Base-by-base conservation (phyloP, 2,329 filamentous ascomycete genomes). In the Magnaporthiopsis incrustans region DNA sequence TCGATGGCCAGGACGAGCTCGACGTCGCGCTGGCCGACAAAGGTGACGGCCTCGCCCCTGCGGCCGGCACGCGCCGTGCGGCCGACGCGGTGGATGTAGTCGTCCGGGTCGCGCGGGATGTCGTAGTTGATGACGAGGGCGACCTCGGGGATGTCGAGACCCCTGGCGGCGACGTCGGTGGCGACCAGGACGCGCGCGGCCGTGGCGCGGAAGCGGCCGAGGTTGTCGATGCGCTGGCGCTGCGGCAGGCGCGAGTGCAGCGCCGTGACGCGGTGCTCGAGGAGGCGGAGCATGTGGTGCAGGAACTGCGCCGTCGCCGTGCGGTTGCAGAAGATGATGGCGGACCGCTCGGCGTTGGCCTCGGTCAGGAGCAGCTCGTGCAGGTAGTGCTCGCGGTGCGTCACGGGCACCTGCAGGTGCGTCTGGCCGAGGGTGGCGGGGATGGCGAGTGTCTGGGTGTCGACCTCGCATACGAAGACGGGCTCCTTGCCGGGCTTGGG, bases 81-180 rank as follows among this genome's bases (percentile, higher is more conserved):
- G 74, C 95, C 95, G 62, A 97, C 94, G 15, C 95, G 87, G 78
- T 99, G 95, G 68, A 99, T 95, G 75, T 99, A 99, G 76, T 97
- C 94, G 74, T 97, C 93, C 3, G 94, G 92, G 73, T 97, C 92
- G n/a, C 94, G 87, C 0, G 95, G 95, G 0, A 99, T 86, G 73
- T 99, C 95, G 76, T 93, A 99, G 77, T 99, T 98, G 72, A 99
- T 80, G 2, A 99, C 95, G 22, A 98, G 77, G 64, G 85, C 89
- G 8, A 98, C 94, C 69, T 92, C 90, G 1, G 94, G 94, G 67
- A 99, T 97, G 78, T 99, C 95, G 4, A 99, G 85, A 82, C 95
- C 95, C 75, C 95, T 86, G 26, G 92, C 91, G 0, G 95, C 95
- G 18, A 99, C 93, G 73, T 99, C 95, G 0, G 95, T 99, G 1